Evolutionary conservation across 345 rosid species (phyloP).

Genomic region (Gossypium thurberi): DNA sequence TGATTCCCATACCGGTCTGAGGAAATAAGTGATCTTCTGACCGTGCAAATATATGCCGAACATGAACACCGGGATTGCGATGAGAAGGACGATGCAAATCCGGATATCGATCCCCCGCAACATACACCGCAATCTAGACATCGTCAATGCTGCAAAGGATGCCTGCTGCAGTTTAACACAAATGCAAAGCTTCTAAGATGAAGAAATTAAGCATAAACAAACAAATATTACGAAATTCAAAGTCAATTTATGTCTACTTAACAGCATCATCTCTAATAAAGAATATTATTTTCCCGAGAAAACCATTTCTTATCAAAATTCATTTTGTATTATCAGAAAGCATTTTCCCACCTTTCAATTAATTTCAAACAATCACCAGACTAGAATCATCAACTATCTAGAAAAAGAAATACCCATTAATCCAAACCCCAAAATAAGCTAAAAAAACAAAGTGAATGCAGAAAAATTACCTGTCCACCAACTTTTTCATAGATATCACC

Average conservation of each 20-base stretch:
- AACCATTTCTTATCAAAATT: no score
- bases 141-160: constrained; percentile 30
- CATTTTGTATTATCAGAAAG: no score
- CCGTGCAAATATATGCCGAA: constrained; percentile 52
- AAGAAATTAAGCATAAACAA: neutral
- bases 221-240: neutral
- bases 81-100: constrained; percentile 26
- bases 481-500: constrained; percentile 73
- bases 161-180: constrained; percentile 34
- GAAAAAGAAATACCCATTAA: neutral
- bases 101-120: constrained; percentile 48
- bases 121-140: constrained; percentile 52
- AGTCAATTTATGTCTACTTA: neutral
- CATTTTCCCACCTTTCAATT: neutral
- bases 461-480: constrained; percentile 60
- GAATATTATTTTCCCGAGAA: neutral
- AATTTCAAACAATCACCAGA: neutral
- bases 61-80: constrained; percentile 38
- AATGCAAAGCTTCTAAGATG: constrained; percentile 14
- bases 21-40: constrained; percentile 55
- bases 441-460: neutral
- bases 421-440: neutral
- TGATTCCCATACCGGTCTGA: constrained; percentile 66
- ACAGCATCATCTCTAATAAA: neutral
- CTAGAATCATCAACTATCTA: neutral